Conservation (phyloP, 345 rosid genomes). For the Eucalyptus virginea region DNA sequence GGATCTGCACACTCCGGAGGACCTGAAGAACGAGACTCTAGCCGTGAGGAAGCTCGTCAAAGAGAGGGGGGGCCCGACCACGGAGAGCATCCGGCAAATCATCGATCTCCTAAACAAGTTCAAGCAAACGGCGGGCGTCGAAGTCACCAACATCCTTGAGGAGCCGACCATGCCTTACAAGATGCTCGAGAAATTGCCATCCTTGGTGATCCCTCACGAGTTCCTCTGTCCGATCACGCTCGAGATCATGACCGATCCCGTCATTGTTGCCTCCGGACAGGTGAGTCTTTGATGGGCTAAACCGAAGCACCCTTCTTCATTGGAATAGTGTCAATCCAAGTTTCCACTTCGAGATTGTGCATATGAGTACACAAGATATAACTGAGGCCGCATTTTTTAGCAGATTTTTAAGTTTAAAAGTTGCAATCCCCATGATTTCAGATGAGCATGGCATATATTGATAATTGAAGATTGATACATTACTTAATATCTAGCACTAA, state of each 20-base stretch:
- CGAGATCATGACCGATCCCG: conserved; percentile 75
- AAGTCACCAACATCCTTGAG: conserved; percentile 21
- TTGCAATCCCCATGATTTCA: background rate
- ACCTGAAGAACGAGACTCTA: conserved; percentile 43
- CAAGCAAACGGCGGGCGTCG: conserved; percentile 43
- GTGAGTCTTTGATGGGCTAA: conserved; percentile 6
- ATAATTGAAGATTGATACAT: background rate
- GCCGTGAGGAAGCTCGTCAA: conserved; percentile 35
- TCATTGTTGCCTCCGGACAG: conserved; percentile 74
- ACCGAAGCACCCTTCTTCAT: background rate
- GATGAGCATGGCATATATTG: background rate
- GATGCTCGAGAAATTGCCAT: conserved; percentile 17
- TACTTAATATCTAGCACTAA: background rate
- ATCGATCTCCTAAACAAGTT: conserved; percentile 59
- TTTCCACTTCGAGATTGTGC: background rate
- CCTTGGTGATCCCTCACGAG: conserved; percentile 59
- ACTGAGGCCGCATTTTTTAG: background rate
- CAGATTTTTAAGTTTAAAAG: background rate
- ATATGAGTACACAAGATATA: background rate
- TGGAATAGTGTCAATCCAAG: background rate
- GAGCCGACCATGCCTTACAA: conserved; percentile 15
- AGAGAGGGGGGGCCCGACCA: conserved; percentile 16
- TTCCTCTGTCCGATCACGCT: conserved; percentile 77
- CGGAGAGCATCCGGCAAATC: conserved; percentile 40
- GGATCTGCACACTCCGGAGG: conserved; percentile 38